Base-by-base conservation (phyloP, 306 rosid species). In the Gynostemma pentaphyllum region DNA sequence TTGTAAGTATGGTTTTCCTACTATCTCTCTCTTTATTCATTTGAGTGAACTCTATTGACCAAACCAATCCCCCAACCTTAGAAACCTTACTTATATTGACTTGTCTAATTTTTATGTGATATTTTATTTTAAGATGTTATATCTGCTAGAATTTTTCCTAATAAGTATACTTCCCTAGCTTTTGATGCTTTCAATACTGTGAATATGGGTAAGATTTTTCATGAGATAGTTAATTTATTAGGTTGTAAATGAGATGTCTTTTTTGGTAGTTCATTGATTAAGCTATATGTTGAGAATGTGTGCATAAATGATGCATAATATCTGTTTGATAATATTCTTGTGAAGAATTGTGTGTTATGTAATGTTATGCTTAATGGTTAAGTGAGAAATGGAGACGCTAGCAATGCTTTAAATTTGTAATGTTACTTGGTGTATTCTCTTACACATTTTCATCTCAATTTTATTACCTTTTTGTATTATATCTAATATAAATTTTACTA, bases 81-180 rank as follows among this genome's bases (percentile, higher is more conserved):
- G n/a, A n/a, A n/a, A n/a, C n/a, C n/a, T n/a, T n/a, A n/a, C n/a
- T n/a, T n/a, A n/a, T n/a, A n/a, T n/a, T n/a, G n/a, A n/a, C n/a
- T 62, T 69, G 81, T 82, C 74, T 71, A 70, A 84, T 52, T 69
- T 74, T 71, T 76, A 87, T 36, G 39, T 89, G 65, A 64, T 82
- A 49, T 84, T 89, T 71, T 86, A 82, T 83, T 84, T 84, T 71
- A 89, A 81, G 85, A 86, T 89, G 97, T 64, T 89, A 75, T 76
- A 79, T 18, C n/a, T n/a, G 46, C 76, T 72, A 74, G 79, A 42
- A 64, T 76, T 74, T 80, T 76, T 39, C 97, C 97, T 22, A 92
- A 86, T 51, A 86, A 84, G 76, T 89, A 86, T 79, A 89, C 97
- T n/a, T 84, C 86, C 61, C 92, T 92, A 61, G 89, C 95, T 39